phyloP scores from a whole-genome alignment of 352 stramenopile species.

The Globisporangium spinosum region DNA sequence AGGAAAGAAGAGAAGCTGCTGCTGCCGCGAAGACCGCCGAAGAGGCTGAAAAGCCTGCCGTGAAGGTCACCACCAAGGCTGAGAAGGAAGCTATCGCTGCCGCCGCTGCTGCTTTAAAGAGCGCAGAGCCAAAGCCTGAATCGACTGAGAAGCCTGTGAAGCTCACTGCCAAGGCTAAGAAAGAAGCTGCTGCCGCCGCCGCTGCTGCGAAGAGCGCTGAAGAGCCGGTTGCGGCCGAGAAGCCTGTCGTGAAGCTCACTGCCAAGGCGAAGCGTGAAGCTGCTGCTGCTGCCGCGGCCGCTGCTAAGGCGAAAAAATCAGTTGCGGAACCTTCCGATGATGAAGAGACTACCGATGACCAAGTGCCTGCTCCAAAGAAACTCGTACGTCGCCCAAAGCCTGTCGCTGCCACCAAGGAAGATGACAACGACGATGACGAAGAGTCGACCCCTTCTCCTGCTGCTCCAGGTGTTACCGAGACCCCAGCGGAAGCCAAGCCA shows the following conservation, averaged over 20 bases:
- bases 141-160: neutral
- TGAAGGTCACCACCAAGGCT: neutral
- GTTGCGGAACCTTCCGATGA: conserved; percentile 7
- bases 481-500: conserved; percentile 9
- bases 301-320: conserved; percentile 1
- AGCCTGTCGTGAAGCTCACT: neutral
- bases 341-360: conserved; percentile 17
- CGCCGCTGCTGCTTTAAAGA: neutral
- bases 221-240: neutral
- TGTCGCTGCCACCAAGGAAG: conserved; percentile 15
- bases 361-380: conserved; percentile 24
- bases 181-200: conserved; percentile 13
- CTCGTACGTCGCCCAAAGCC: conserved; percentile 21
- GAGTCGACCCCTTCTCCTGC: neutral
- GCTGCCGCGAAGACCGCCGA: too few species aligned
- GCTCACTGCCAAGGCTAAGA: conserved; percentile 16
- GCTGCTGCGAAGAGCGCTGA: neutral
- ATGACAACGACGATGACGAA: conserved; percentile 8
- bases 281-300: conserved; percentile 15
- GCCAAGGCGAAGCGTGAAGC: conserved; percentile 2
- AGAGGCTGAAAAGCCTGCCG: neutral
- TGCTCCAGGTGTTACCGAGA: neutral
- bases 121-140: neutral
- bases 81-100: neutral
- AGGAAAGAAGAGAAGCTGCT: neutral